These are phyloP conservation scores for Rhodomyrtus psidioides DNA, from an alignment of 441 rosid species.

Conservation along the genomic window DNA sequence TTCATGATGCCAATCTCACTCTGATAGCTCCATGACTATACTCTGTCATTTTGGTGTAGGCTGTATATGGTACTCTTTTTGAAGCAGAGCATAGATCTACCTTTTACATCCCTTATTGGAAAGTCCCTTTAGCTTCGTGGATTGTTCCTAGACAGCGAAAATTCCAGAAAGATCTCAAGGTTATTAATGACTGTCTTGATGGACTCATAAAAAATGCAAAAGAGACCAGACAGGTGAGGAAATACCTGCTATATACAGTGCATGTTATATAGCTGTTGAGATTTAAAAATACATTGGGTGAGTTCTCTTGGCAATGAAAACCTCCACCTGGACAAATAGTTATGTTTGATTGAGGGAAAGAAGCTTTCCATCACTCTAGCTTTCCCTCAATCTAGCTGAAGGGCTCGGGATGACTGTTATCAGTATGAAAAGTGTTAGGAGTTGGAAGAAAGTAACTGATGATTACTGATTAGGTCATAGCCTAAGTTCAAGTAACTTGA, in stretches of 20 bases:
- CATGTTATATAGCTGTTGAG: background rate
- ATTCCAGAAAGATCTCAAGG: conserved; percentile 73
- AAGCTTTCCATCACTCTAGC: background rate
- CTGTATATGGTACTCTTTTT: conserved; percentile 93
- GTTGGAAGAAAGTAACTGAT: background rate
- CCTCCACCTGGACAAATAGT: background rate
- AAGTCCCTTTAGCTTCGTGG: conserved; percentile 86
- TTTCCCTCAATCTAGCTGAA: background rate
- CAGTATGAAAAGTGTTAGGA: background rate
- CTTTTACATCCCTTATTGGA: conserved; percentile 95
- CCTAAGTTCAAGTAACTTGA: background rate
- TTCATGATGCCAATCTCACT: background rate
- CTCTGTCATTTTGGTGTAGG: conserved; percentile 31
- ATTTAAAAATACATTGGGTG: background rate
- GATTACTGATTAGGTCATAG: background rate
- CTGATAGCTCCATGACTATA: background rate
- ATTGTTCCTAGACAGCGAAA: conserved; percentile 84
- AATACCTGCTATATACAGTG: background rate
- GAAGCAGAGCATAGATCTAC: conserved; percentile 99
- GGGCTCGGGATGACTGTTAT: background rate
- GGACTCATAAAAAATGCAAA: conserved; percentile 89
- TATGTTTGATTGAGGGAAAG: background rate
- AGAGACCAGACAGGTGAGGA: conserved; percentile 74
- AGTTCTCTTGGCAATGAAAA: background rate
- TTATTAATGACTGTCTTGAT: conserved; percentile 91